phyloP scores from a whole-genome alignment of 805 yeast species.

The Ogataea corticis region DNA sequence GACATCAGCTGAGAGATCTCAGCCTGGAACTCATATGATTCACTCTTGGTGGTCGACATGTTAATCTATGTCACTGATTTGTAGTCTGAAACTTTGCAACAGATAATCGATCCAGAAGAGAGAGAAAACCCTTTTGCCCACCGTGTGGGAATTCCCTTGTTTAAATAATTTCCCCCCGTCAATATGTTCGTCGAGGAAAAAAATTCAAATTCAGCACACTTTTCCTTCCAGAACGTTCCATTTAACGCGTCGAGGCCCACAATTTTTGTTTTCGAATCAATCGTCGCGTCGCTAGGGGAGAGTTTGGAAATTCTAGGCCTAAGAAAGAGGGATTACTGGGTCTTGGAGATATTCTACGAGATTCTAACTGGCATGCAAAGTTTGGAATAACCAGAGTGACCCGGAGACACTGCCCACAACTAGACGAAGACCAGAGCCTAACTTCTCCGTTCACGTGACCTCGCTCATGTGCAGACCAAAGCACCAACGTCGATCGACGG shows the following conservation, averaged over 20 bases:
- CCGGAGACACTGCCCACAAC: too few species aligned
- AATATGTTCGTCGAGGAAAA: constrained; percentile 12
- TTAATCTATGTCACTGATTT: constrained; percentile 10
- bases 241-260: constrained; percentile 9
- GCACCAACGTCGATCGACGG: too few species aligned
- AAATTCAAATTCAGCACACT: constrained; percentile 6
- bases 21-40: constrained; percentile 97
- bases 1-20: constrained; percentile 99
- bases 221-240: constrained; percentile 23
- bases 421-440: too few species aligned
- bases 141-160: constrained; percentile 5
- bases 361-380: too few species aligned
- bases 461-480: too few species aligned
- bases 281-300: constrained; percentile 15
- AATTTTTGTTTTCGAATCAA: too few species aligned
- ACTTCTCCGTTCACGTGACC: background rate
- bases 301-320: too few species aligned
- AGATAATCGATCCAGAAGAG: background rate
- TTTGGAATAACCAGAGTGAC: too few species aligned
- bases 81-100: constrained; percentile 2
- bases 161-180: constrained; percentile 9
- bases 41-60: constrained; percentile 44
- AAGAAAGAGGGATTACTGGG: too few species aligned
- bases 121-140: too few species aligned
- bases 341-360: too few species aligned